These are phyloP conservation scores for Lasiosphaeria ovina DNA, from an alignment of 495 filamentous ascomycete species.

Conservation along the genomic window DNA sequence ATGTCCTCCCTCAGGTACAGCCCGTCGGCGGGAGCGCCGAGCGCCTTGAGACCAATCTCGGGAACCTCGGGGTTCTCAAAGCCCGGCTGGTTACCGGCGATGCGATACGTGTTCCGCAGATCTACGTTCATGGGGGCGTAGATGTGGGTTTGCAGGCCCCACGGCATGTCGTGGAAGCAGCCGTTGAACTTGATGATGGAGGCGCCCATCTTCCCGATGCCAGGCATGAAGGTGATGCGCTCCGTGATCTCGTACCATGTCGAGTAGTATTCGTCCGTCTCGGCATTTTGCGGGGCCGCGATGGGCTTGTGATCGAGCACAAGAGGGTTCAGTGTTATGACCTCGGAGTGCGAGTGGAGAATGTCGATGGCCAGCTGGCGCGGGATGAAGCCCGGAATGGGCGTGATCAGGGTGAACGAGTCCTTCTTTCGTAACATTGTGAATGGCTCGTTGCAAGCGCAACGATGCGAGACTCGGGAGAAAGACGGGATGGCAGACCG, in stretches of 20 bases:
- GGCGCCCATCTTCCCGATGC: slow-evolving; percentile 56
- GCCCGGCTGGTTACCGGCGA: slow-evolving; percentile 61
- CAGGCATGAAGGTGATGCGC: slow-evolving; percentile 64
- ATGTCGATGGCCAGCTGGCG: slow-evolving; percentile 48
- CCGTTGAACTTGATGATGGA: slow-evolving; percentile 69
- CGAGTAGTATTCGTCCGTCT: slow-evolving; percentile 66
- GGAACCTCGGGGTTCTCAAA: slow-evolving; percentile 54
- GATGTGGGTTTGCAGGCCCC: slow-evolving; percentile 71
- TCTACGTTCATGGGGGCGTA: slow-evolving; percentile 62
- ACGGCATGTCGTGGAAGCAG: slow-evolving; percentile 69
- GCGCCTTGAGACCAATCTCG: slow-evolving; percentile 54
- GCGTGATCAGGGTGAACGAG: slow-evolving; percentile 46
- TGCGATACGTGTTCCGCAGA: slow-evolving; percentile 50
- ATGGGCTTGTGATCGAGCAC: slow-evolving; percentile 64
- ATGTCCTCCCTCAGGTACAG: slow-evolving; percentile 75
- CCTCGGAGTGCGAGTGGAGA: slow-evolving; percentile 58
- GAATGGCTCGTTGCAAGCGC: slow-evolving; percentile 4
- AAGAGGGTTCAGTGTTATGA: slow-evolving; percentile 75
- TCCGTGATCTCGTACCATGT: slow-evolving; percentile 69
- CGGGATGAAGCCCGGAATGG: slow-evolving; percentile 48
- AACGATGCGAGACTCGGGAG: neutral
- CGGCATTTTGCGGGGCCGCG: slow-evolving; percentile 61
- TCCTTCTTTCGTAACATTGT: slow-evolving; percentile 51
- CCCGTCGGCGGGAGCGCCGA: slow-evolving; percentile 57
- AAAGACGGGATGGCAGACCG: neutral